Evolutionary conservation across 306 rosid species (phyloP).

Genomic region (Biancaea sappan): DNA sequence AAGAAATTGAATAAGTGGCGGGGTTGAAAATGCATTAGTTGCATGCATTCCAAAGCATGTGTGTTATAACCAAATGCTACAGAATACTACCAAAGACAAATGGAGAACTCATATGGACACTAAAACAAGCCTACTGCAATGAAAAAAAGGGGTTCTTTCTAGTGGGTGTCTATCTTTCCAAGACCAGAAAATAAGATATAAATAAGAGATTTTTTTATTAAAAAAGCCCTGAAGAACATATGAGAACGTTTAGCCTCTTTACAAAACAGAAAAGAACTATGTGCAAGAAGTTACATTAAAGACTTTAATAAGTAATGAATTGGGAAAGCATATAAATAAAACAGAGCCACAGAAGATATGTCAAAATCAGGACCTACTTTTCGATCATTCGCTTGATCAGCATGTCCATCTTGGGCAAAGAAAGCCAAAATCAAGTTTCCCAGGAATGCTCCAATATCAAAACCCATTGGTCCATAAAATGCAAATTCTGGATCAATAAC

Average conservation of each 20-base stretch:
- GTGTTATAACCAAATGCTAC: neutral
- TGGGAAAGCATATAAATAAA: neutral
- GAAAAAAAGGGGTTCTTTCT: too few species aligned
- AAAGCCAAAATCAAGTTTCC: slow-evolving; percentile 91
- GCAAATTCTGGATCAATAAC: slow-evolving; percentile 96
- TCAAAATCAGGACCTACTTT: slow-evolving; percentile 47
- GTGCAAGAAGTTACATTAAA: slow-evolving; percentile 7
- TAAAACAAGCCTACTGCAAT: too few species aligned
- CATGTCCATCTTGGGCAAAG: slow-evolving; percentile 96
- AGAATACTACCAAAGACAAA: neutral
- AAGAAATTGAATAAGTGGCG: neutral
- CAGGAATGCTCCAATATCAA: slow-evolving; percentile 85
- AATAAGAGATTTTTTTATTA: too few species aligned
- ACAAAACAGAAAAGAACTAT: neutral
- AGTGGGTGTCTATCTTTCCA: too few species aligned
- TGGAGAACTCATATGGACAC: too few species aligned
- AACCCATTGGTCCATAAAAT: slow-evolving; percentile 97
- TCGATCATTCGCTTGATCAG: slow-evolving; percentile 67
- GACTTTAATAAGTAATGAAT: slow-evolving; percentile 9
- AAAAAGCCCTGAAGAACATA: too few species aligned
- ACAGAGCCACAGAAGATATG: neutral
- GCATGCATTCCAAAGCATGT: neutral
- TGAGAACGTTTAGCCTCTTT: neutral
- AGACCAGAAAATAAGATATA: too few species aligned
- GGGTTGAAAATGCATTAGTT: neutral